Base-by-base conservation (phyloP, 306 rosid genomes). In the Sicyos baderoa region DNA sequence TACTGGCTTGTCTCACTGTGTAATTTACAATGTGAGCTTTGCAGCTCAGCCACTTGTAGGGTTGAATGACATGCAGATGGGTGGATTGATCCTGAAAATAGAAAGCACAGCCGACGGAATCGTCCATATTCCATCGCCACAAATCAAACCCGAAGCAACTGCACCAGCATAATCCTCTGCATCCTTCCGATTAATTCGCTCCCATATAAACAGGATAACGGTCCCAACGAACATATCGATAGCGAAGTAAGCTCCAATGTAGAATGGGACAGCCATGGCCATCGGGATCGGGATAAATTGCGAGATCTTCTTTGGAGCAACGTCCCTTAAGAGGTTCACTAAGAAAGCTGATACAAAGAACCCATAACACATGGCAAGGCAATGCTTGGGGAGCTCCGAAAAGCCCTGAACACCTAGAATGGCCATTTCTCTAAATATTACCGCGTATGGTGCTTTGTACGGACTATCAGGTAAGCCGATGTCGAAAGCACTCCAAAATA, bases 51-150 rank as follows among this genome's bases (percentile, higher is more conserved):
- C 76, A 71, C 80, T 78, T 59, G 96, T 82, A 69, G 97, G 90
- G 7, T 93, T 96, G 32, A 93, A 93, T 84, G 87, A 86, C 96
- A 93, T 93, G 83, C 99, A 93, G 25, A 93, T 84, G 42, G 97
- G 99, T 1, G 99, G 96, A 68, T 86, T 79, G 73, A 94, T 68
- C 90, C 86, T 84, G 76, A 90, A 66, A 72, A 90, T 88, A 40
- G 96, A 86, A 74, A 94, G 95, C 55, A 94, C 62, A 1, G 97
- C 99, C 6, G 96, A 90, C 22, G 99, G 99, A 78, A 90, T 84
- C 1, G 99, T 88, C 99, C 99, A 90, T 35, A 93, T 93, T 29
- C 99, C 99, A 50, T 93, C 99, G 23, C 97, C 99, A 56, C 96
- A 90, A 22, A 94, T 94, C 72, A 94, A 79, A 72, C 99, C 97